A percentile compares a stretch with the other conserved stretches of the same genome.
Evolutionary conservation across 441 rosid species (phyloP).

Genomic region (Codiaeum variegatum): DNA sequence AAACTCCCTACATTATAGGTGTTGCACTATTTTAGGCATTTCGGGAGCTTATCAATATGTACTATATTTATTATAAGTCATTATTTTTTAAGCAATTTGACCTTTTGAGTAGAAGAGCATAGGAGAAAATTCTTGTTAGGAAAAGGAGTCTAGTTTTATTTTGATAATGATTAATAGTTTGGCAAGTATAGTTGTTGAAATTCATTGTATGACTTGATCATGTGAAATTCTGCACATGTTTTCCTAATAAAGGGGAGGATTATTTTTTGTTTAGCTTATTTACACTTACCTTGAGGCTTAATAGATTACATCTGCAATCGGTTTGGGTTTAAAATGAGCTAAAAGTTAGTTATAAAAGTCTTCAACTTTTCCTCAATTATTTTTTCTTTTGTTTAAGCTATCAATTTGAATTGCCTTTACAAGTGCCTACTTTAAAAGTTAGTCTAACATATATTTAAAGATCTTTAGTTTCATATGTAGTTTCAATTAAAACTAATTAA

Average conservation of each 20-base stretch:
- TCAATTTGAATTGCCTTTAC: neutral
- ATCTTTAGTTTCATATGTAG: constrained; percentile 12
- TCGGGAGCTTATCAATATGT: neutral
- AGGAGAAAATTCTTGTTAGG: no score
- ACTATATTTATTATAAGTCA: neutral
- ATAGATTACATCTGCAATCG: constrained; percentile 31
- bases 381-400: neutral
- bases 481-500: no score
- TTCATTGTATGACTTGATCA: no score
- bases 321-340: constrained; percentile 15
- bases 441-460: neutral
- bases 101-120: neutral
- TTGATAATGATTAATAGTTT: neutral
- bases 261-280: constrained; percentile 2
- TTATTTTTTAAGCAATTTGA: neutral
- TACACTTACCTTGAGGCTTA: constrained; percentile 5
- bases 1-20: neutral
- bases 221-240: no score
- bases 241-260: neutral
- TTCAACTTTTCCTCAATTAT: neutral
- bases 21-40: no score
- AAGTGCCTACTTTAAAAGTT: constrained; percentile 3
- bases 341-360: constrained; percentile 6
- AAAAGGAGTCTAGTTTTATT: neutral
- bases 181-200: neutral